Percentiles rank a stretch among this genome's conserved stretches.
Evolutionary conservation across 2,329 filamentous ascomycete species (phyloP).

Genomic region (Chaetomiaceae sp.): DNA sequence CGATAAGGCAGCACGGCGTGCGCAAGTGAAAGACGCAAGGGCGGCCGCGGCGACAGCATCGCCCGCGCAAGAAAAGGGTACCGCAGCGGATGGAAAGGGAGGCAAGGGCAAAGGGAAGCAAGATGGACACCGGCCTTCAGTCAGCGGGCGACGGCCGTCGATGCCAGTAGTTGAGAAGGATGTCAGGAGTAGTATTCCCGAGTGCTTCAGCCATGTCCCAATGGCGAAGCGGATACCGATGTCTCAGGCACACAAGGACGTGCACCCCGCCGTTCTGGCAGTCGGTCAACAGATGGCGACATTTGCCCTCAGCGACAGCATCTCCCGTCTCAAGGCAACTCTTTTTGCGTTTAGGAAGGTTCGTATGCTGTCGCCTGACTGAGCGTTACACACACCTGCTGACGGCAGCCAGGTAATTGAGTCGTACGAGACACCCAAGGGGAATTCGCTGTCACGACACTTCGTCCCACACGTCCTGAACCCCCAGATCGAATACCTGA

Average conservation of each 20-base stretch:
- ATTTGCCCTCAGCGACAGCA: conserved; percentile 86
- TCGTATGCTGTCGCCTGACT: conserved; percentile 8
- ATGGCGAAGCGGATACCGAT: conserved; percentile 56
- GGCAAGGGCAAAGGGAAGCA: conserved; percentile 46
- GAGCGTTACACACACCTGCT: neutral
- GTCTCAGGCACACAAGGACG: conserved; percentile 63
- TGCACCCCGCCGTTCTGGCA: conserved; percentile 80
- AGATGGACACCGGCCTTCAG: conserved; percentile 37
- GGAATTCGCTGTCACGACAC: conserved; percentile 82
- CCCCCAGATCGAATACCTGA: conserved; percentile 91
- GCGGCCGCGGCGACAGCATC: conserved; percentile 39
- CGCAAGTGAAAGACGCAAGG: conserved; percentile 60
- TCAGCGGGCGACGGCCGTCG: conserved; percentile 33
- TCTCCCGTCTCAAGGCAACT: conserved; percentile 80
- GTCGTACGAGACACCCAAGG: conserved; percentile 83
- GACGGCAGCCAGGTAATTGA: conserved; percentile 65
- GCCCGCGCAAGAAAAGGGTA: conserved; percentile 34
- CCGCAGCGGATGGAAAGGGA: conserved; percentile 40
- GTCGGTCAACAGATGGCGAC: conserved; percentile 86
- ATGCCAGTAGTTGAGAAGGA: conserved; percentile 45
- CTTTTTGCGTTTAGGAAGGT: conserved; percentile 86
- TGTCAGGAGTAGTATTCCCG: conserved; percentile 63
- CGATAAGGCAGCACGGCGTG: conserved; percentile 83
- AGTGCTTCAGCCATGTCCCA: conserved; percentile 77
- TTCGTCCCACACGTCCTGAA: conserved; percentile 87